Conservation (phyloP, 2,329 filamentous ascomycete genomes). For the Phialemoniopsis sp. region DNA sequence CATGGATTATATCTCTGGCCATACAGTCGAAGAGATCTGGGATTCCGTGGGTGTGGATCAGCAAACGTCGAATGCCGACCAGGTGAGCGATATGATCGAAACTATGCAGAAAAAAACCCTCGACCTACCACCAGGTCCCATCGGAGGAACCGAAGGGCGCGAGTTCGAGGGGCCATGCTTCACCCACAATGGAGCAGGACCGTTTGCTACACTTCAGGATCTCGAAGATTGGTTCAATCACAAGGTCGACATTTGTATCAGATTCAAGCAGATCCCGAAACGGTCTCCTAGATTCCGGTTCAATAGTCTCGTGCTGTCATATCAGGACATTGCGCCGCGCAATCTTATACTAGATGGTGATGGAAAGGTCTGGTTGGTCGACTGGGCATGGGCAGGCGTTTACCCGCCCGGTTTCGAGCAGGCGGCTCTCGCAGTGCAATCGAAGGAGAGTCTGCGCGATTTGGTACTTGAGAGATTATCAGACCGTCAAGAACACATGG, state of each 20-base stretch:
- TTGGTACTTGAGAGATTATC: too few relatives aligned
- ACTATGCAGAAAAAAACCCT: too few relatives aligned
- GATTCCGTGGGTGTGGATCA: too few relatives aligned
- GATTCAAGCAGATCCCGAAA: not conserved
- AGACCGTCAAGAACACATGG: too few relatives aligned
- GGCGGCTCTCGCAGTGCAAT: not conserved
- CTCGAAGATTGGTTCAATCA: constrained; percentile 1
- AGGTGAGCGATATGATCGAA: too few relatives aligned
- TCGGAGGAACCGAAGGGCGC: not conserved
- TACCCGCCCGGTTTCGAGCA: constrained; percentile 1
- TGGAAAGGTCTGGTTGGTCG: not conserved
- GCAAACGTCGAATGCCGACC: too few relatives aligned
- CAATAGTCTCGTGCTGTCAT: not conserved
- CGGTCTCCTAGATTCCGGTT: not conserved
- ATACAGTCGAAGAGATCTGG: too few relatives aligned
- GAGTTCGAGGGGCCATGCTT: not conserved
- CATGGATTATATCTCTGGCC: too few relatives aligned
- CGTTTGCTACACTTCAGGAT: not conserved
- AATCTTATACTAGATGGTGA: constrained; percentile 1
- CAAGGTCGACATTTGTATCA: constrained; percentile 2
- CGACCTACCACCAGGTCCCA: constrained; percentile 1
- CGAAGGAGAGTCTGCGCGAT: too few relatives aligned
- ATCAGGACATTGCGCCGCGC: constrained; percentile 1
- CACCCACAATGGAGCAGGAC: constrained; percentile 1
- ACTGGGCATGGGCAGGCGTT: not conserved